Evolutionary conservation across 805 yeast genomes (phyloP).

Genomic region (Candida sithepensis): DNA sequence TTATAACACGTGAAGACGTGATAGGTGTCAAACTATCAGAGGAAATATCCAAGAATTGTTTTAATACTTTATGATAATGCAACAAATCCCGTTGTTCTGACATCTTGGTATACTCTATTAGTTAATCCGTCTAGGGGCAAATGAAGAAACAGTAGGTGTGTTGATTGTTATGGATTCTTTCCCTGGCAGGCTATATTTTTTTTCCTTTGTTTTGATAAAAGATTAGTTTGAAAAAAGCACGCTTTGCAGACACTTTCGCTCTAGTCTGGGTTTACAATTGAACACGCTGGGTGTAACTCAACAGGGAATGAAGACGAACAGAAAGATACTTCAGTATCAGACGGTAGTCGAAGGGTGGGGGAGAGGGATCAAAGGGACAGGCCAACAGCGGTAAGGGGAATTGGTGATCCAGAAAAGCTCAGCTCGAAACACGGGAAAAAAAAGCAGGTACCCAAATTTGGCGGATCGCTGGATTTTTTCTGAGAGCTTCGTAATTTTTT

Average conservation of each 20-base stretch:
- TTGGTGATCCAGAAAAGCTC: not conserved
- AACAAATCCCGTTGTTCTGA: slow-evolving; percentile 16
- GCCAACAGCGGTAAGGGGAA: not conserved
- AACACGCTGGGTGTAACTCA: too few relatives aligned
- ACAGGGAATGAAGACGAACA: too few relatives aligned
- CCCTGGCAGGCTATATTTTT: too few relatives aligned
- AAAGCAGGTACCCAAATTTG: not conserved
- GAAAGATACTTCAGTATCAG: too few relatives aligned
- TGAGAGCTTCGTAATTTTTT: not conserved
- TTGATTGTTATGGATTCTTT: too few relatives aligned
- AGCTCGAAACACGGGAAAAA: not conserved
- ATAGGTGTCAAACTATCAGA: slow-evolving; percentile 41
- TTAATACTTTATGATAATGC: slow-evolving; percentile 44
- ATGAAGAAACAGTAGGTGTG: not conserved
- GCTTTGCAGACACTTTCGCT: too few relatives aligned
- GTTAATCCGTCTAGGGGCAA: not conserved
- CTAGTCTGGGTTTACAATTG: too few relatives aligned
- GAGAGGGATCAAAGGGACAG: too few relatives aligned
- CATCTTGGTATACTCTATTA: slow-evolving; percentile 4
- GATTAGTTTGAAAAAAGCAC: too few relatives aligned
- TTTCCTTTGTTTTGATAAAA: too few relatives aligned
- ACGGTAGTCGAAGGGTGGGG: too few relatives aligned
- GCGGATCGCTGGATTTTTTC: too few relatives aligned
- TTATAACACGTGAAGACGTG: slow-evolving; percentile 59
- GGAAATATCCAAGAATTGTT: slow-evolving; percentile 48